These are phyloP conservation scores for Excoecaria agallocha DNA, from an alignment of 345 rosid species.

Conservation along the genomic window DNA sequence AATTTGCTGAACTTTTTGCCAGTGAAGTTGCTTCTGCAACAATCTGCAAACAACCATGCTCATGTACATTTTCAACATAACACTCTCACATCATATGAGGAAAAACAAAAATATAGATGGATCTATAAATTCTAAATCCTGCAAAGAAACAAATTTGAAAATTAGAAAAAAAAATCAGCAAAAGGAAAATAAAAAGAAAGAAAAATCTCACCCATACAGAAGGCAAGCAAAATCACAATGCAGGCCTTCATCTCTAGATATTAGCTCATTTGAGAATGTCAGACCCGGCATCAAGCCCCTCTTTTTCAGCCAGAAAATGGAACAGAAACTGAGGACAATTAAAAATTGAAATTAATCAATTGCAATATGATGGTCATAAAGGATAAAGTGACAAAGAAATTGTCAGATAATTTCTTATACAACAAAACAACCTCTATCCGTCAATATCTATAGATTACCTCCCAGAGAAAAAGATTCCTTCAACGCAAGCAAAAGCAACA, in stretches of 20 bases:
- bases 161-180: too few species aligned
- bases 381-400: not conserved
- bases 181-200: not conserved
- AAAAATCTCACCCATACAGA: conserved; percentile 59
- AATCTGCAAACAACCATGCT: conserved; percentile 42
- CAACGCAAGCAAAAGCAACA: conserved; percentile 85
- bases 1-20: conserved; percentile 63
- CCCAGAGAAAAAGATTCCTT: conserved; percentile 93
- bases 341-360: conserved; percentile 13
- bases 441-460: conserved; percentile 44
- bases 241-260: conserved; percentile 90
- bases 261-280: conserved; percentile 90
- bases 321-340: conserved; percentile 68
- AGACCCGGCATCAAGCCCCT: conserved; percentile 95
- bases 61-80: not conserved
- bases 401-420: conserved; percentile 1
- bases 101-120: not conserved
- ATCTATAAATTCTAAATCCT: not conserved
- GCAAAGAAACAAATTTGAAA: not conserved
- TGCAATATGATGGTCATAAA: not conserved
- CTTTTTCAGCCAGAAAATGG: conserved; percentile 96
- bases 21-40: conserved; percentile 52
- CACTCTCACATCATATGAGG: not conserved
- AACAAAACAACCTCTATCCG: conserved; percentile 1
- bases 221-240: conserved; percentile 97